phyloP scores from a whole-genome alignment of 2,329 filamentous ascomycete species.

The Paecilomyces sp. region DNA sequence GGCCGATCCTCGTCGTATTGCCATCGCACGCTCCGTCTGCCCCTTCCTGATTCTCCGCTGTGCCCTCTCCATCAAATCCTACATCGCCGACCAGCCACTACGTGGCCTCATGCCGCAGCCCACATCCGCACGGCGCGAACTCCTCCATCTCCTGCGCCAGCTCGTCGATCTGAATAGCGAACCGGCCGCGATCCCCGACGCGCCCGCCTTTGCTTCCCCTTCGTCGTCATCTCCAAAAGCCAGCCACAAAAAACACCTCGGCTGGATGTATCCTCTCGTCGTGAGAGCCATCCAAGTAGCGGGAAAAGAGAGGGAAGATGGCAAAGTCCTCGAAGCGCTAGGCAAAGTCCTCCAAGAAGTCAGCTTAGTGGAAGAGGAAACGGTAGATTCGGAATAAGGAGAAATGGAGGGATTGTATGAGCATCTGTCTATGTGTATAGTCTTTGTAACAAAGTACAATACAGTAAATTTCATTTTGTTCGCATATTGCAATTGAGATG shows the following conservation, averaged over 20 bases:
- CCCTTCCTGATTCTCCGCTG: constrained; percentile 78
- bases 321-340: constrained; percentile 41
- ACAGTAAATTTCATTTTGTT: too few relatives aligned
- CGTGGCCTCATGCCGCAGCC: constrained; percentile 86
- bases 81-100: constrained; percentile 85
- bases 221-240: background rate
- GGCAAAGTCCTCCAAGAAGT: constrained; percentile 56
- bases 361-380: constrained; percentile 17
- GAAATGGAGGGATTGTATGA: constrained; percentile 2
- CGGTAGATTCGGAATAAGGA: constrained; percentile 5
- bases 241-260: constrained; percentile 62
- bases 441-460: background rate
- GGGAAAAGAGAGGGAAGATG: constrained; percentile 32
- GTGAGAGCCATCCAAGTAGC: constrained; percentile 31
- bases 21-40: constrained; percentile 67
- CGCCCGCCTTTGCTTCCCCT: constrained; percentile 13
- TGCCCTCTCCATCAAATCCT: constrained; percentile 72
- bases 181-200: constrained; percentile 58
- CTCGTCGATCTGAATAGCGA: constrained; percentile 64
- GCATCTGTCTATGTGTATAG: background rate
- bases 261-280: constrained; percentile 70
- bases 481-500: too few relatives aligned
- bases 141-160: constrained; percentile 62
- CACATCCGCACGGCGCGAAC: constrained; percentile 68
- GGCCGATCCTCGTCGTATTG: constrained; percentile 35